These are phyloP conservation scores for Gracilariopsis chorda DNA, from an alignment of 23 red algal species.

Conservation along the genomic window DNA sequence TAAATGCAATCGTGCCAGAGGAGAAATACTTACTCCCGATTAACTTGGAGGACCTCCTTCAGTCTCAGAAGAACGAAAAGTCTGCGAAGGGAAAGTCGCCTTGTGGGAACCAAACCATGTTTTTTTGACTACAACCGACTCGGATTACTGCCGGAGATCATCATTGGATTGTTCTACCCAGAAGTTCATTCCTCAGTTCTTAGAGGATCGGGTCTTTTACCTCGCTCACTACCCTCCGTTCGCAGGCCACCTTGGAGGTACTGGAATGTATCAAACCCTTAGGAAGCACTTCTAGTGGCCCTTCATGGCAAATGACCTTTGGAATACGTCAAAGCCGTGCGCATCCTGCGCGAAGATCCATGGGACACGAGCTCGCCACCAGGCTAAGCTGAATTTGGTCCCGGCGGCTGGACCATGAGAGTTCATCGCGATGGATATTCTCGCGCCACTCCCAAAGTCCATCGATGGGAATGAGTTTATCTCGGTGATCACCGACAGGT, in stretches of 20 bases:
- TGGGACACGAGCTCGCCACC: background rate
- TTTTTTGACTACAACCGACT: background rate
- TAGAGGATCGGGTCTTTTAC: background rate
- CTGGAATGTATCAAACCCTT: constrained; percentile 4
- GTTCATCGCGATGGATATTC: too few species aligned
- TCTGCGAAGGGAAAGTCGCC: background rate
- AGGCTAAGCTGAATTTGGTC: background rate
- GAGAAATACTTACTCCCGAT: background rate
- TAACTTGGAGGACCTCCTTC: background rate
- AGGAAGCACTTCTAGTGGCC: constrained; percentile 24
- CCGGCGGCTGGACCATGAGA: too few species aligned
- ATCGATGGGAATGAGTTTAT: too few species aligned
- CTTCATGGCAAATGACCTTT: constrained; percentile 7
- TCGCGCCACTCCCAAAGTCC: too few species aligned
- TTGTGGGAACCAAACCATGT: background rate
- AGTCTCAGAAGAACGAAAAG: background rate
- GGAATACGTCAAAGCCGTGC: background rate
- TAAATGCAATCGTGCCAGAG: background rate
- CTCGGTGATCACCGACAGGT: too few species aligned
- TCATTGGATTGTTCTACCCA: background rate
- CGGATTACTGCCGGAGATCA: background rate
- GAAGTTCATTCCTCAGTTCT: background rate
- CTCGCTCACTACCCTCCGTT: constrained; percentile 15
- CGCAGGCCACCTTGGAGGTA: constrained; percentile 5
- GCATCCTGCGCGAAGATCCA: background rate